A percentile compares a stretch with the other conserved stretches of the same genome.
Conservation (phyloP, 805 yeast species). For the Komagataella ulmi region DNA sequence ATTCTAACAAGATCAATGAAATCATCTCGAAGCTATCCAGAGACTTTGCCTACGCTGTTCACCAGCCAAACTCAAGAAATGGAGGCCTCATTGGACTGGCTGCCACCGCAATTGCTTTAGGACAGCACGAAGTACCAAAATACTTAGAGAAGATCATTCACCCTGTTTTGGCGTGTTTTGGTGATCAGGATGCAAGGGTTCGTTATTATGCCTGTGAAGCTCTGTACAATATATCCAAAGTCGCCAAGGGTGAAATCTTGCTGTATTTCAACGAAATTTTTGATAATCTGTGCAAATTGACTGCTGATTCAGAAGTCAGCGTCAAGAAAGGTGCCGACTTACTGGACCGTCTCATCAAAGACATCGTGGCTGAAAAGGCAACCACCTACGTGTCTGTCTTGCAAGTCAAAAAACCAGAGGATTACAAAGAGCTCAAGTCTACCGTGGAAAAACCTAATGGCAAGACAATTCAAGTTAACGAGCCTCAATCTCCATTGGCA, state of each 20-base stretch:
- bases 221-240: conserved; percentile 88
- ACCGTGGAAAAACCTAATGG: conserved; percentile 39
- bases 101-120: conserved; percentile 89
- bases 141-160: conserved; percentile 79
- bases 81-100: conserved; percentile 96
- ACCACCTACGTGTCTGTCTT: conserved; percentile 73
- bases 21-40: conserved; percentile 65
- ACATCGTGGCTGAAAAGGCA: conserved; percentile 90
- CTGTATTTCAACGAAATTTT: conserved; percentile 88
- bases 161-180: conserved; percentile 90
- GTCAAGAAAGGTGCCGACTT: conserved; percentile 94
- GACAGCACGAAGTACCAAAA: conserved; percentile 67
- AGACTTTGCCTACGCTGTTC: conserved; percentile 70
- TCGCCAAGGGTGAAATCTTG: conserved; percentile 89
- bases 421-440: conserved; percentile 14
- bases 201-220: conserved; percentile 96
- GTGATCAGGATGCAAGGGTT: conserved; percentile 95
- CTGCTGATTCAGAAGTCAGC: conserved; percentile 82
- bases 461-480: conserved; percentile 44
- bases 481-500: conserved; percentile 51
- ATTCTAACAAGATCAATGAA: conserved; percentile 42
- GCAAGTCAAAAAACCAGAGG: conserved; percentile 22
- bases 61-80: conserved; percentile 80
- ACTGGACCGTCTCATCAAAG: conserved; percentile 80
- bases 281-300: conserved; percentile 80